A percentile compares a stretch with the other conserved stretches of the same genome.
These are phyloP conservation scores for Porcisia hertigi DNA, from an alignment of 208 protist genomes.

Conservation along the genomic window DNA sequence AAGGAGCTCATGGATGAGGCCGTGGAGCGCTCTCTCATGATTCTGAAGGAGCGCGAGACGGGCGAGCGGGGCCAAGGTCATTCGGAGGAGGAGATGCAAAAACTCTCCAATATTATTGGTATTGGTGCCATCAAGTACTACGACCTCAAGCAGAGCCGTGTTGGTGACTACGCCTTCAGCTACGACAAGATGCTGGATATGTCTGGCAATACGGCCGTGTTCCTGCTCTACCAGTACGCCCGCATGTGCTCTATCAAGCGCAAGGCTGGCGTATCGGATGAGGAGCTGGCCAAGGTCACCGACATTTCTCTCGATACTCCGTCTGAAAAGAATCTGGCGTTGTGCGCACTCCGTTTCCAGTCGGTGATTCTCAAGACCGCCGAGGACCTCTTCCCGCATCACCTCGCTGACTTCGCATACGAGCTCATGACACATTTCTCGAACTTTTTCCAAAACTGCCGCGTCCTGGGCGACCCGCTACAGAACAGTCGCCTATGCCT, in stretches of 20 bases:
- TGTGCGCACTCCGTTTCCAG: conserved; percentile 88
- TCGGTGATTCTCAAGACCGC: conserved; percentile 85
- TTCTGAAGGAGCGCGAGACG: conserved; percentile 84
- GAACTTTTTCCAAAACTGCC: conserved; percentile 95
- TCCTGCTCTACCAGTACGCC: conserved; percentile 97
- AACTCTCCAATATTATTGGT: conserved; percentile 91
- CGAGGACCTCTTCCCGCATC: conserved; percentile 93
- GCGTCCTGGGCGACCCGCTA: conserved; percentile 79
- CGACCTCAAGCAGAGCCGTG: conserved; percentile 95
- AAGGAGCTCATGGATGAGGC: conserved; percentile 96
- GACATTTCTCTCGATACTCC: conserved; percentile 76
- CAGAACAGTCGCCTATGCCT: conserved; percentile 92
- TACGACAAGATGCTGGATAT: conserved; percentile 97
- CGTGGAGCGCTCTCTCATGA: conserved; percentile 75
- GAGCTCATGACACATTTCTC: conserved; percentile 93
- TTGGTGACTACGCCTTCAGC: conserved; percentile 95
- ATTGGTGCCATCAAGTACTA: conserved; percentile 97
- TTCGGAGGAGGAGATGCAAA: conserved; percentile 79
- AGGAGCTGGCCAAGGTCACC: conserved; percentile 52
- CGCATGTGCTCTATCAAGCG: conserved; percentile 95
- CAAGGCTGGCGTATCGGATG: conserved; percentile 78
- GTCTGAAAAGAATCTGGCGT: conserved; percentile 85
- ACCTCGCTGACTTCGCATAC: conserved; percentile 97
- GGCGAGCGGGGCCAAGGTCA: conserved; percentile 79
- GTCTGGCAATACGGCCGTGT: conserved; percentile 97